Base-by-base conservation (phyloP, 2,329 filamentous ascomycete species). In the Eutypella sp. region DNA sequence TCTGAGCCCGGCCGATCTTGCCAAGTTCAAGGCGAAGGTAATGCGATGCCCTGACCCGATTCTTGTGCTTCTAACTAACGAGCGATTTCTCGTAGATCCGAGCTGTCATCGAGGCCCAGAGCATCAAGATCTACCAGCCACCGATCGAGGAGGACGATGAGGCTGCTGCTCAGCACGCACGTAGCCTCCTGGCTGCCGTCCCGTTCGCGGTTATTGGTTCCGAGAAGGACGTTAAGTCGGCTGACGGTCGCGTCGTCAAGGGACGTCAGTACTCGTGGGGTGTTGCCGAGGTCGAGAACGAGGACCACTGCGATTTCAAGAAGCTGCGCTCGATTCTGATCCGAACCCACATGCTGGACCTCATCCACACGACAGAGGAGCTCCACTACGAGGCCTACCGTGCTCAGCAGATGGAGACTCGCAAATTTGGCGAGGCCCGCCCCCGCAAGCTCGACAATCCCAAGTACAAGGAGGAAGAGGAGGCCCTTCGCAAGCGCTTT, bases 281-380 rank as follows among this genome's bases (percentile, higher is more conserved):
- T 79, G 93, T 99, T 61, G 93, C 93, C 51, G 93, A 99, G 72
- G 93, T 99, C 43, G 93, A 99, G 81, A 99, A 99, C 67, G 93
- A 99, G 75, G 93, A 99, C 67, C 93, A 99, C 80, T 99, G 93
- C 74, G 93, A 99, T 73, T 99, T 99, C 81, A 99, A 99, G 87
- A 99, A 99, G 80, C 87, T 99, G 54, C 91, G 93, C 62, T 96
- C 92, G 41, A 97, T 99, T 63, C 80, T 99, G 57, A 97, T 99
- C 76, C 89, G 93, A 70, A 96, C 92, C 42, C 93, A 99, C 78
- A 99, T 99, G 93, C 84, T 99, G 63, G 93, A 99, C 68, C 87
- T 99, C 55, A 99, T 99, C 68, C 93, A 99, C 79, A 99, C 95
- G 54, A 99, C 93, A 58, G 93, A 99, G 75, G 93, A 99, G 79